Conservation (phyloP, 2,329 filamentous ascomycete species). For the Xylaria sp. region DNA sequence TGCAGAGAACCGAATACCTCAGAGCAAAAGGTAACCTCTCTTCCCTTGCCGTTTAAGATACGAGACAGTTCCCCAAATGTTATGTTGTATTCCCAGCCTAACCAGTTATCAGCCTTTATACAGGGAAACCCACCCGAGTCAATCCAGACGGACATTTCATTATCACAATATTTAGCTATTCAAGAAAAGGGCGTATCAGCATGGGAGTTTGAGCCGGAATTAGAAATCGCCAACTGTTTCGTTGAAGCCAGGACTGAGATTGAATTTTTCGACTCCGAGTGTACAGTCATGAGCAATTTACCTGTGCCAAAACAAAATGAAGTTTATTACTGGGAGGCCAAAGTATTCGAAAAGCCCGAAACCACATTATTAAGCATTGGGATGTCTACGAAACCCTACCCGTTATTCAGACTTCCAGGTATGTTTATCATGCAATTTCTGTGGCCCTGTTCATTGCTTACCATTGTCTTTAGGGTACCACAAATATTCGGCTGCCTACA, state of each 20-base stretch:
- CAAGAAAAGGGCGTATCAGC: slow-evolving; percentile 99
- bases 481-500: slow-evolving; percentile 91
- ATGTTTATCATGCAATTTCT: slow-evolving; percentile 49
- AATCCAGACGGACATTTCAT: slow-evolving; percentile 92
- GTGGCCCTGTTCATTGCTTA: slow-evolving; percentile 21
- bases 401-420: slow-evolving; percentile 93
- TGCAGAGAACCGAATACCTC: slow-evolving; percentile 88
- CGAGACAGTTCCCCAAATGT: neutral
- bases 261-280: slow-evolving; percentile 98
- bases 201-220: slow-evolving; percentile 99
- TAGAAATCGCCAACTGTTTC: slow-evolving; percentile 99
- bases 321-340: slow-evolving; percentile 99
- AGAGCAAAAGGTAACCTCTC: slow-evolving; percentile 84
- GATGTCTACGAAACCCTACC: slow-evolving; percentile 96
- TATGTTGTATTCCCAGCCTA: neutral
- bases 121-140: slow-evolving; percentile 96
- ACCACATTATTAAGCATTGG: slow-evolving; percentile 87
- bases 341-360: slow-evolving; percentile 97
- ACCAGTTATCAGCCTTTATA: slow-evolving; percentile 76
- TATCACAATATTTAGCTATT: slow-evolving; percentile 97
- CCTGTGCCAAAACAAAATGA: slow-evolving; percentile 99
- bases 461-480: slow-evolving; percentile 75
- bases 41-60: slow-evolving; percentile 14
- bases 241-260: slow-evolving; percentile 97
- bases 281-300: slow-evolving; percentile 95